Conservation (phyloP, 768 basidiomycete species). For the Crepidotus variabilis region DNA sequence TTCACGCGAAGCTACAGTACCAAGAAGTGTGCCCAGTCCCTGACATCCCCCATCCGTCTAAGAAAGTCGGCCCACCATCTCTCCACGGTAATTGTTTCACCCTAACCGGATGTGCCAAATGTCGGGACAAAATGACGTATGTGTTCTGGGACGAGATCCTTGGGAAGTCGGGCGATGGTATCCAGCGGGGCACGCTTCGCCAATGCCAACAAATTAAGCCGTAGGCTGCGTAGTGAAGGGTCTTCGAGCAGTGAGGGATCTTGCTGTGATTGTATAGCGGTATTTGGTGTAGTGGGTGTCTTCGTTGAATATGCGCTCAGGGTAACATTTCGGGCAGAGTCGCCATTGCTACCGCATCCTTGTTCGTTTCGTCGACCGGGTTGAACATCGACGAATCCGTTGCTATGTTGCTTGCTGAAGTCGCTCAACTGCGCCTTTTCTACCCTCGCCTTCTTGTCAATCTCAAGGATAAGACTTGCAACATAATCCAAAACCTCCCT, state of each 20-base stretch:
- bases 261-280: background rate
- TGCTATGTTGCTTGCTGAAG: background rate
- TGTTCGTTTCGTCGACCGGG: background rate
- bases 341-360: background rate
- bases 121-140: conserved; percentile 65
- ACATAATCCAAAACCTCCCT: conserved; percentile 57
- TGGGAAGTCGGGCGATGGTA: conserved; percentile 59
- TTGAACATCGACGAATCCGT: background rate
- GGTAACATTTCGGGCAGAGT: background rate
- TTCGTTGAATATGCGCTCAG: background rate
- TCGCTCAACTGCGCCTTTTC: background rate
- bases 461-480: conserved; percentile 44
- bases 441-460: conserved; percentile 28
- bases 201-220: conserved; percentile 72
- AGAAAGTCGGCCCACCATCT: too few relatives aligned
- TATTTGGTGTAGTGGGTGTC: background rate
- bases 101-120: conserved; percentile 22
- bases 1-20: too few relatives aligned
- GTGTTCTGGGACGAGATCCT: conserved; percentile 62
- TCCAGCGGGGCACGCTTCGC: conserved; percentile 77
- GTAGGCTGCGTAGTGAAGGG: conserved; percentile 48
- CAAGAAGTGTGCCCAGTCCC: too few relatives aligned
- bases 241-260: conserved; percentile 34
- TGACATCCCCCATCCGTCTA: too few relatives aligned
- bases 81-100: background rate